Evolutionary conservation across 495 filamentous ascomycete species (phyloP).

Genomic region (Talaromyces adpressus): DNA sequence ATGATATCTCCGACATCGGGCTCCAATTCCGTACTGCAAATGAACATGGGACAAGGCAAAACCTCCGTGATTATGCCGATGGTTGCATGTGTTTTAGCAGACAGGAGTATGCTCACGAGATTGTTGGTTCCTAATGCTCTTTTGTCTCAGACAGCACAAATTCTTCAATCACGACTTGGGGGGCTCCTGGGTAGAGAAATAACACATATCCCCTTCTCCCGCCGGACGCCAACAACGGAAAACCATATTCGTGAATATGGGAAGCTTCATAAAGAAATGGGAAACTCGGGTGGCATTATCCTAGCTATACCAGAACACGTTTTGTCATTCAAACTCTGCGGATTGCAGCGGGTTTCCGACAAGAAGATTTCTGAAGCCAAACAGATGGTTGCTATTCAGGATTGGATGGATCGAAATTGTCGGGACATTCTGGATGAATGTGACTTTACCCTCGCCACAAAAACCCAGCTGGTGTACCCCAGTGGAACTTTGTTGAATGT

Average conservation of each 20-base stretch:
- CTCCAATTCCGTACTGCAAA: conserved; percentile 52
- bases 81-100: conserved; percentile 47
- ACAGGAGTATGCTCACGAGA: conserved; percentile 43
- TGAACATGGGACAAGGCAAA: conserved; percentile 76
- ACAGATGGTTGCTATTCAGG: conserved; percentile 21
- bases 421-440: conserved; percentile 59
- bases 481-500: conserved; percentile 47
- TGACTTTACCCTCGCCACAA: conserved; percentile 53
- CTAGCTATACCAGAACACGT: conserved; percentile 62
- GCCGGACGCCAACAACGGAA: conserved; percentile 26
- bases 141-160: conserved; percentile 52
- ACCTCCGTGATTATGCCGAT: conserved; percentile 64
- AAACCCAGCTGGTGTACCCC: conserved; percentile 60
- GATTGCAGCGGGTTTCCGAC: conserved; percentile 41
- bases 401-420: conserved; percentile 32
- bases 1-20: conserved; percentile 46
- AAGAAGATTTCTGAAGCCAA: conserved; percentile 8
- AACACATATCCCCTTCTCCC: conserved; percentile 57
- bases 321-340: conserved; percentile 62
- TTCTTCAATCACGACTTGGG: conserved; percentile 50
- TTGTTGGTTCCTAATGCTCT: conserved; percentile 59
- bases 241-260: conserved; percentile 9
- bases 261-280: conserved; percentile 39
- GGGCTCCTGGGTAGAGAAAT: conserved; percentile 50
- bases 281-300: conserved; percentile 41